Conservation (phyloP, 2,329 filamentous ascomycete genomes). For the Byssochlamys sp. region DNA sequence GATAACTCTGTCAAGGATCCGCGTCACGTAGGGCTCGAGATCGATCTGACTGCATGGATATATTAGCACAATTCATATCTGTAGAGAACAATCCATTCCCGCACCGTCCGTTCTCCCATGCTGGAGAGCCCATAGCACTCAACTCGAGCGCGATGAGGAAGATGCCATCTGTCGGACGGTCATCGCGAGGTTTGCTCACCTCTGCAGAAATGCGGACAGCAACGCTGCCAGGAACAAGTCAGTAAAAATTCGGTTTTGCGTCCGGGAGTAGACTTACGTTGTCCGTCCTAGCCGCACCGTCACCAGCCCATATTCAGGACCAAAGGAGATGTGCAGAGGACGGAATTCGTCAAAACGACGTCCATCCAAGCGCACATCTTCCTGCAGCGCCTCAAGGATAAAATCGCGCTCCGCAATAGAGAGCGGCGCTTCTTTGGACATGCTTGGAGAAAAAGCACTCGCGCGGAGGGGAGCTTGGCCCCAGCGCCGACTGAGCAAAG, state of each 20-base stretch:
- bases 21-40: constrained; percentile 73
- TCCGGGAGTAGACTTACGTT: constrained; percentile 47
- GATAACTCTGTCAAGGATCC: constrained; percentile 85
- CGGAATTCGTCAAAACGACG: constrained; percentile 73
- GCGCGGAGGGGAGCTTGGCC: constrained; percentile 15
- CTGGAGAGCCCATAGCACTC: constrained; percentile 80
- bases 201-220: constrained; percentile 78
- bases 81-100: constrained; percentile 10
- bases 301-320: constrained; percentile 81
- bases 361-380: constrained; percentile 75
- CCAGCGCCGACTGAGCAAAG: constrained; percentile 11
- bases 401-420: constrained; percentile 84
- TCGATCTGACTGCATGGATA: constrained; percentile 56
- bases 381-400: constrained; percentile 68
- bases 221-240: constrained; percentile 46
- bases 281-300: constrained; percentile 86
- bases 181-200: constrained; percentile 72
- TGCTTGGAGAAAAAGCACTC: constrained; percentile 30
- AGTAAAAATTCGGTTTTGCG: constrained; percentile 6
- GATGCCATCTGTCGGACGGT: constrained; percentile 88
- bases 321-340: constrained; percentile 67
- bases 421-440: constrained; percentile 87
- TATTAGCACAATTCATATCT: not conserved
- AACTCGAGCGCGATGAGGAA: constrained; percentile 89
- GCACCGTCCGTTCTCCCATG: constrained; percentile 73